phyloP scores from a whole-genome alignment of 176 grass and related monocot genomes.

The Oropetium thomaeum region DNA sequence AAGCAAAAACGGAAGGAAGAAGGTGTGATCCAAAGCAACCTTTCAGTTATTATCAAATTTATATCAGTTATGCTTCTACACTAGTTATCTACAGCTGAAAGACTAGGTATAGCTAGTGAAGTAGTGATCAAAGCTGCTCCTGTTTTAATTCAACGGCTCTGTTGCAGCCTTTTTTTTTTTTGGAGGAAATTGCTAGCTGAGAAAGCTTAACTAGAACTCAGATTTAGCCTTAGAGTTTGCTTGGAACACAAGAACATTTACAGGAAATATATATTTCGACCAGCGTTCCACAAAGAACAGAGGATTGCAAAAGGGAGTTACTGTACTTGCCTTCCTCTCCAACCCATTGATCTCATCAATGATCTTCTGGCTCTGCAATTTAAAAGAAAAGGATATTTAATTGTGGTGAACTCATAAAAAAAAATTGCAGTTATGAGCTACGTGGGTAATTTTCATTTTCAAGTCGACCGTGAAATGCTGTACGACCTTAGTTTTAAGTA shows the following conservation, averaged over 20 bases:
- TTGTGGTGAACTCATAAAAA: not conserved
- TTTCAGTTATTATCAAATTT: not conserved
- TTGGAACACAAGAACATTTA: too few species aligned
- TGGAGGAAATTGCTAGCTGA: not conserved
- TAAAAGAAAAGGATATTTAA: not conserved
- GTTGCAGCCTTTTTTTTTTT: not conserved
- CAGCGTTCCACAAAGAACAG: not conserved
- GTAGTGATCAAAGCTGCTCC: not conserved
- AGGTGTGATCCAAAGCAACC: not conserved
- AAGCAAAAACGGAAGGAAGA: not conserved
- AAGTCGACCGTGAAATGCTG: not conserved
- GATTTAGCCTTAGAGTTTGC: too few species aligned
- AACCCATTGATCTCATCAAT: slow-evolving; percentile 48
- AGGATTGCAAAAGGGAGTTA: not conserved
- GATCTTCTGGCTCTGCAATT: slow-evolving; percentile 49
- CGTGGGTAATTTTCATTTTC: not conserved
- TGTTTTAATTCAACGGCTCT: not conserved
- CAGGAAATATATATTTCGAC: not conserved
- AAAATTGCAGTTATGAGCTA: not conserved
- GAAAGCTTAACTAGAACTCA: not conserved
- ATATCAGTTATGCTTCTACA: not conserved
- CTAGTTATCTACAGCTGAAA: not conserved
- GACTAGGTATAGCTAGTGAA: not conserved
- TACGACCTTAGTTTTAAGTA: slow-evolving; percentile 65
- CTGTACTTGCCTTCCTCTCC: slow-evolving; percentile 49